These are phyloP conservation scores for Beauveria pseudobassiana DNA, from an alignment of 2,329 filamentous ascomycete genomes.

Conservation along the genomic window DNA sequence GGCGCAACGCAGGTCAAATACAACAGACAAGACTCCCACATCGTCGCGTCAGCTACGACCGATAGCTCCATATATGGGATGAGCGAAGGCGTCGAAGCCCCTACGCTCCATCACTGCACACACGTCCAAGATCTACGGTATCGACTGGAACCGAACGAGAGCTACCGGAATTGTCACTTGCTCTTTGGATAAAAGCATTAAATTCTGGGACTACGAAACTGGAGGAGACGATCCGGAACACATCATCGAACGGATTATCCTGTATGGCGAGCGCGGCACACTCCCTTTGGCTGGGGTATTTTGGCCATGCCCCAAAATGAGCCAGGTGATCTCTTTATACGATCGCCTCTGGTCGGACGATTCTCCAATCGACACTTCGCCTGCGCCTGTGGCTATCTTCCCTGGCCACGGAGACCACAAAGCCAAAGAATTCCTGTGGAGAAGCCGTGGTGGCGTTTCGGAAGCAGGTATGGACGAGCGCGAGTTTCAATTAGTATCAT, in stretches of 20 bases:
- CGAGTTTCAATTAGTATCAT: constrained; percentile 89
- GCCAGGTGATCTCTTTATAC: constrained; percentile 77
- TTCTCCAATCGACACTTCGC: constrained; percentile 35
- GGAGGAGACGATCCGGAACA: constrained; percentile 61
- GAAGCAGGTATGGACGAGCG: constrained; percentile 68
- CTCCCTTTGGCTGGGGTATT: constrained; percentile 79
- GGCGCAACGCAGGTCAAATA: constrained; percentile 94
- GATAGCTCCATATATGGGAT: constrained; percentile 85
- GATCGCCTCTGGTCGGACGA: constrained; percentile 49
- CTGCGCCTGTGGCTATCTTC: constrained; percentile 49
- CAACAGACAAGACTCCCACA: constrained; percentile 78
- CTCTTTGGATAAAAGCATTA: constrained; percentile 85
- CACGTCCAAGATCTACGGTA: constrained; percentile 86
- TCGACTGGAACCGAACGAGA: constrained; percentile 85
- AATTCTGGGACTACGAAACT: constrained; percentile 76
- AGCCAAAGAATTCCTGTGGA: constrained; percentile 89
- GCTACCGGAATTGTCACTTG: constrained; percentile 72
- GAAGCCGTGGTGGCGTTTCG: constrained; percentile 61
- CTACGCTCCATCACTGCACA: constrained; percentile 82
- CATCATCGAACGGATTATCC: constrained; percentile 78
- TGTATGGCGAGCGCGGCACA: constrained; percentile 85
- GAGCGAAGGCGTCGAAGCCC: constrained; percentile 67
- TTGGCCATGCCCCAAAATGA: constrained; percentile 89
- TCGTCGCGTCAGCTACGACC: constrained; percentile 89
- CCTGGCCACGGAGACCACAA: constrained; percentile 56